These are phyloP conservation scores for Pisolithus albus DNA, from an alignment of 768 basidiomycete species.

Conservation along the genomic window DNA sequence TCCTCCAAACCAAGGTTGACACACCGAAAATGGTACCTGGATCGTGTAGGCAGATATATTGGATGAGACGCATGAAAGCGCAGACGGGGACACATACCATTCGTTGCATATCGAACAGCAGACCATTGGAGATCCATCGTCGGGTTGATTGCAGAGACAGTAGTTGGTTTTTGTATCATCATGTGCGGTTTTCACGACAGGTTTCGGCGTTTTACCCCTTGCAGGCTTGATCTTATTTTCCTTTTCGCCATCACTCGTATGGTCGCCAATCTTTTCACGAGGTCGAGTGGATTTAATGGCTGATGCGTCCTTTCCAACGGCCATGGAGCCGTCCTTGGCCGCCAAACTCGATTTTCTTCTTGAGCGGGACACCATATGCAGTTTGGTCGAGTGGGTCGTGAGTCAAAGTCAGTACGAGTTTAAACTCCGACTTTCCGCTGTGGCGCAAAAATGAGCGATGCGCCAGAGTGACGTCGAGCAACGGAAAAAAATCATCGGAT, in stretches of 20 bases:
- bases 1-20: conserved; percentile 53
- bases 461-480: not conserved
- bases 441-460: conserved; percentile 13
- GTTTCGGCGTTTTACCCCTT: conserved; percentile 18
- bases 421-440: conserved; percentile 26
- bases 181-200: conserved; percentile 11
- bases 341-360: conserved; percentile 33
- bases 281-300: conserved; percentile 4
- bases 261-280: conserved; percentile 18
- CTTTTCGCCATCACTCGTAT: conserved; percentile 23
- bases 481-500: too few relatives aligned
- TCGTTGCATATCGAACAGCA: conserved; percentile 62
- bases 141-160: conserved; percentile 61
- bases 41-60: not conserved
- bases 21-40: conserved; percentile 83
- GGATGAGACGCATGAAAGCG: conserved; percentile 3
- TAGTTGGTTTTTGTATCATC: conserved; percentile 25
- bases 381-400: conserved; percentile 5
- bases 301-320: not conserved
- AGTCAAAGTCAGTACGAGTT: conserved; percentile 25
- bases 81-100: conserved; percentile 44
- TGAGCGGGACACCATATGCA: conserved; percentile 44
- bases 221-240: conserved; percentile 21
- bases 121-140: conserved; percentile 82
- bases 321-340: conserved; percentile 7